Conservation (phyloP, 2,329 filamentous ascomycete species). For the Colletotrichum horii region DNA sequence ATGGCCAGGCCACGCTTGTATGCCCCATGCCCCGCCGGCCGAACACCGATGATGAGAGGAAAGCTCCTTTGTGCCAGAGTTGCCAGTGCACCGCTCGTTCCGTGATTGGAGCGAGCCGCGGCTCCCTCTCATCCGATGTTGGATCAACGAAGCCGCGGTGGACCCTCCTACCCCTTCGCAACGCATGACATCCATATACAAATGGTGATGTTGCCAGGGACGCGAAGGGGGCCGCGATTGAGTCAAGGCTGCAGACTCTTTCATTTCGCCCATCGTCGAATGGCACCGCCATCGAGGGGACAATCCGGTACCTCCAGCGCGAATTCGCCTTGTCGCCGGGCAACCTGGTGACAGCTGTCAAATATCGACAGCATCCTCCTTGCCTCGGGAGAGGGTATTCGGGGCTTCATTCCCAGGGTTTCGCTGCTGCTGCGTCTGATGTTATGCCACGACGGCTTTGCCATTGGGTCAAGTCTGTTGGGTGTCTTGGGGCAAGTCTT, state of each 20-base stretch:
- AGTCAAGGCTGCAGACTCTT: not conserved
- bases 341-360: constrained; percentile 18
- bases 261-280: not conserved
- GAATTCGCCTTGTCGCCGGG: not conserved
- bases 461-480: not conserved
- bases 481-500: not conserved
- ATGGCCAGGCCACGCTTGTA: not conserved
- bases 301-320: not conserved
- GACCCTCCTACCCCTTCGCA: not conserved
- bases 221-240: not conserved
- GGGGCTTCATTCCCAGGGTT: not conserved
- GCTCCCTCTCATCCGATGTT: constrained; percentile 13
- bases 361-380: constrained; percentile 17
- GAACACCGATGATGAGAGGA: not conserved
- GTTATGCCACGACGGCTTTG: constrained; percentile 7
- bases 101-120: constrained; percentile 9
- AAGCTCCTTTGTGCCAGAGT: not conserved
- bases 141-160: not conserved
- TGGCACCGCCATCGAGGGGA: not conserved
- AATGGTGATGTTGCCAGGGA: not conserved
- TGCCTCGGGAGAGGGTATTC: not conserved
- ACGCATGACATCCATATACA: constrained; percentile 12
- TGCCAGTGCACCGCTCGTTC: not conserved
- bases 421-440: constrained; percentile 10
- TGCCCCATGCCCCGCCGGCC: not conserved